These are phyloP conservation scores for Achlya hypogyna DNA, from an alignment of 352 stramenopile genomes.

Conservation along the genomic window DNA sequence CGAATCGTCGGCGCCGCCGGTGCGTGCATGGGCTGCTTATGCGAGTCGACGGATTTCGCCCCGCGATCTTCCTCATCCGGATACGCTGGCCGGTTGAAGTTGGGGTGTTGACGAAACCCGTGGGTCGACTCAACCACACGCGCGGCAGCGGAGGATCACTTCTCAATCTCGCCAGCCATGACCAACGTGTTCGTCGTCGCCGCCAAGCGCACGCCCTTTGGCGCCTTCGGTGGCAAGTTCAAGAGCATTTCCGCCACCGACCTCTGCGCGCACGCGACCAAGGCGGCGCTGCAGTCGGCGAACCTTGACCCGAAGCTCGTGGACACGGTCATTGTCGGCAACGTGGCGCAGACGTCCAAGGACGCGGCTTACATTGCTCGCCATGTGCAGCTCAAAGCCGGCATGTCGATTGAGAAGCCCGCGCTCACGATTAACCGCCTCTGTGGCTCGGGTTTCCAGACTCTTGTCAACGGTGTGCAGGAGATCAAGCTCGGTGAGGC, in stretches of 20 bases:
- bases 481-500: conserved; percentile 87
- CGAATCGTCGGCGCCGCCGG: too few species aligned
- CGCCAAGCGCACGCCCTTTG: conserved; percentile 94
- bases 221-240: conserved; percentile 90
- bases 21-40: too few species aligned
- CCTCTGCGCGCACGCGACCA: conserved; percentile 76
- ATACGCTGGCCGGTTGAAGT: not conserved
- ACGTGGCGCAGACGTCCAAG: conserved; percentile 91
- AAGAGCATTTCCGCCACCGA: conserved; percentile 90
- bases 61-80: not conserved
- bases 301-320: conserved; percentile 83
- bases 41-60: not conserved
- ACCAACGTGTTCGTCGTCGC: conserved; percentile 91
- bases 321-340: conserved; percentile 93
- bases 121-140: not conserved
- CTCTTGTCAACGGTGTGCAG: conserved; percentile 87
- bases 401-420: conserved; percentile 82
- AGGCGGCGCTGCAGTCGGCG: conserved; percentile 67
- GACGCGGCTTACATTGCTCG: conserved; percentile 93
- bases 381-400: conserved; percentile 91
- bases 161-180: conserved; percentile 20
- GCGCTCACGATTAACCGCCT: conserved; percentile 96
- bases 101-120: not conserved
- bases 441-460: conserved; percentile 96
- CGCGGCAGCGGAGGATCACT: not conserved